Evolutionary conservation across 1,284 basidiomycete species (phyloP).

Genomic region (Gomphus sp.): DNA sequence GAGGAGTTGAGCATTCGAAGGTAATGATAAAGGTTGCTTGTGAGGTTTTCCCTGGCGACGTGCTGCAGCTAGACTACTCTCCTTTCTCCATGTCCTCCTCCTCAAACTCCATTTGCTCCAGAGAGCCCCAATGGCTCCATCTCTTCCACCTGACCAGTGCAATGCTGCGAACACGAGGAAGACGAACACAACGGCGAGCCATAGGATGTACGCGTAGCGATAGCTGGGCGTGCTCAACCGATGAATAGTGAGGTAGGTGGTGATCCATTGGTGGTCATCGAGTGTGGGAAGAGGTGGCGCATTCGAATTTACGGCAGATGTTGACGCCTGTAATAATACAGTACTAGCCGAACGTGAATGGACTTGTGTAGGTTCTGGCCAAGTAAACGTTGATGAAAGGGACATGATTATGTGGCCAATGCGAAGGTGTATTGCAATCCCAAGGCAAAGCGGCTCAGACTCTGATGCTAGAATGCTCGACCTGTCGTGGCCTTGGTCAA

Average conservation of each 20-base stretch:
- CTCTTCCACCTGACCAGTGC: conserved; percentile 31
- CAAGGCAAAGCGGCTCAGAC: too few relatives aligned
- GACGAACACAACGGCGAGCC: conserved; percentile 37
- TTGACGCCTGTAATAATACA: neutral
- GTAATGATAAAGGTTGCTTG: conserved; percentile 40
- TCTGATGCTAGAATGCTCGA: too few relatives aligned
- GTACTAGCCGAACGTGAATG: neutral
- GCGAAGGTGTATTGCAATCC: too few relatives aligned
- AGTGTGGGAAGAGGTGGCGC: conserved; percentile 35
- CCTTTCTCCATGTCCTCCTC: conserved; percentile 40
- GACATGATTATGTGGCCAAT: neutral
- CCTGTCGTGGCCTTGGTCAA: too few relatives aligned
- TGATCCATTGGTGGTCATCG: conserved; percentile 43
- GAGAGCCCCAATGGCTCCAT: conserved; percentile 34
- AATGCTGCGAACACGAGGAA: conserved; percentile 31
- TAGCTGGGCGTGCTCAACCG: conserved; percentile 40
- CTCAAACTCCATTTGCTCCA: conserved; percentile 50
- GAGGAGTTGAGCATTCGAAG: conserved; percentile 54
- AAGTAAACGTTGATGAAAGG: neutral
- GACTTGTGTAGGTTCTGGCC: neutral
- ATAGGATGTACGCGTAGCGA: conserved; percentile 47
- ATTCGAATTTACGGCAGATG: conserved; percentile 20
- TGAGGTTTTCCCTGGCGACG: conserved; percentile 18
- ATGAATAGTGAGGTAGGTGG: conserved; percentile 45
- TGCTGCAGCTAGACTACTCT: conserved; percentile 25